Conservation (phyloP, 2,329 filamentous ascomycete genomes). For the Cercospora sojina region DNA sequence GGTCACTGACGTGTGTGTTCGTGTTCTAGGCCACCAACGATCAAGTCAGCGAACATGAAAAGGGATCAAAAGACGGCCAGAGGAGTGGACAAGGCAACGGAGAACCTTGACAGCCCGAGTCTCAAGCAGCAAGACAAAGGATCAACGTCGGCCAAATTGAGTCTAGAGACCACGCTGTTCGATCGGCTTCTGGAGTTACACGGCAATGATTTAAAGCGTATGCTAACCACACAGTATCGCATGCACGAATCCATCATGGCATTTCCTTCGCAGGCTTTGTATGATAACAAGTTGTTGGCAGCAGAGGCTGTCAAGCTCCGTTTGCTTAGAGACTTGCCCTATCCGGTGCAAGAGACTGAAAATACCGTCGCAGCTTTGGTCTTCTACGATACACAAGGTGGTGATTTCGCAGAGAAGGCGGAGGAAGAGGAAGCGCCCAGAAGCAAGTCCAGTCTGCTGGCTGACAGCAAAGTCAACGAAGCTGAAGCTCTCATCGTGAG, state of each 20-base stretch:
- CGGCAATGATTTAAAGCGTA: slow-evolving; percentile 79
- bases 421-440: slow-evolving; percentile 61
- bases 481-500: slow-evolving; percentile 81
- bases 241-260: slow-evolving; percentile 97
- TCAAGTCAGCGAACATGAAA: slow-evolving; percentile 68
- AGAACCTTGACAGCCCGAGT: slow-evolving; percentile 10
- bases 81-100: slow-evolving; percentile 9
- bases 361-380: slow-evolving; percentile 85
- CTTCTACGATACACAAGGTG: slow-evolving; percentile 95
- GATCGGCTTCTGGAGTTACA: slow-evolving; percentile 81
- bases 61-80: slow-evolving; percentile 31
- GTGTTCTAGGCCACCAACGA: slow-evolving; percentile 60
- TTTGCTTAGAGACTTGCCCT: slow-evolving; percentile 73
- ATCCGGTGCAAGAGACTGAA: slow-evolving; percentile 74
- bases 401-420: slow-evolving; percentile 71
- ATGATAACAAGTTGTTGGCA: slow-evolving; percentile 77
- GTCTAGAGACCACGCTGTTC: slow-evolving; percentile 85
- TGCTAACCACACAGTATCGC: slow-evolving; percentile 95
- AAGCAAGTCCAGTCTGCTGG: slow-evolving; percentile 56
- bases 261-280: slow-evolving; percentile 86
- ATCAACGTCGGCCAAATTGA: slow-evolving; percentile 37
- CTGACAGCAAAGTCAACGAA: slow-evolving; percentile 86
- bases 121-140: slow-evolving; percentile 30
- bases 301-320: slow-evolving; percentile 74
- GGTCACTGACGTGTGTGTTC: slow-evolving; percentile 3